Evolutionary conservation across 768 basidiomycete genomes (phyloP).

Genomic region (Phanerodontia chrysosporium): DNA sequence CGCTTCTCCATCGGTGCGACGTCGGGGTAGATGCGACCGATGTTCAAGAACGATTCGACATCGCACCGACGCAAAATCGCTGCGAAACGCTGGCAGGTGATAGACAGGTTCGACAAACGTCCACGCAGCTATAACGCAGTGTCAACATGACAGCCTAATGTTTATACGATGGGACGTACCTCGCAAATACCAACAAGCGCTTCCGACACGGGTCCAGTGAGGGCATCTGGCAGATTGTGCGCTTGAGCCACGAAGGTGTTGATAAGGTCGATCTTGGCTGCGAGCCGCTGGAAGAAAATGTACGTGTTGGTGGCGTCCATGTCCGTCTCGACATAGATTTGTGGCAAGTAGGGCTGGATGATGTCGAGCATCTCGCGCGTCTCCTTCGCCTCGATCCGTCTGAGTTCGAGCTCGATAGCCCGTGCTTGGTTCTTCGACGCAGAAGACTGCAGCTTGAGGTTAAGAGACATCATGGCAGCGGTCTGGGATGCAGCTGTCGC

Average conservation of each 20-base stretch:
- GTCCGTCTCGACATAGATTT: slow-evolving; percentile 86
- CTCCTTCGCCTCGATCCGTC: slow-evolving; percentile 80
- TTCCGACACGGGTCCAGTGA: slow-evolving; percentile 80
- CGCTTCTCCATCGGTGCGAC: slow-evolving; percentile 86
- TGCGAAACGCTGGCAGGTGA: slow-evolving; percentile 86
- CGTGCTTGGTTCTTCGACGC: slow-evolving; percentile 88
- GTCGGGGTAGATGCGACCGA: slow-evolving; percentile 81
- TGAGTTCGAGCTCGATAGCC: slow-evolving; percentile 85
- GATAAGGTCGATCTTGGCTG: slow-evolving; percentile 83
- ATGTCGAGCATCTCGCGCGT: slow-evolving; percentile 76
- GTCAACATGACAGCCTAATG: background rate
- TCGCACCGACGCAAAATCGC: slow-evolving; percentile 78
- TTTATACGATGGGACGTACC: slow-evolving; percentile 36
- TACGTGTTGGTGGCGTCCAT: slow-evolving; percentile 85
- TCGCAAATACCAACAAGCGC: slow-evolving; percentile 92
- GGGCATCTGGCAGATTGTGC: slow-evolving; percentile 80
- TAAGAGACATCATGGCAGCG: slow-evolving; percentile 90
- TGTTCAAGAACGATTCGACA: slow-evolving; percentile 79
- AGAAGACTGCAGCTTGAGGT: slow-evolving; percentile 89
- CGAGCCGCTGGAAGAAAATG: slow-evolving; percentile 89
- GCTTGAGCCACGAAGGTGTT: slow-evolving; percentile 77
- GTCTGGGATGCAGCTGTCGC: slow-evolving; percentile 82
- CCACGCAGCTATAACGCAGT: slow-evolving; percentile 65
- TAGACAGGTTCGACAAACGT: slow-evolving; percentile 74
- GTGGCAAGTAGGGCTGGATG: slow-evolving; percentile 89